Evolutionary conservation across 768 basidiomycete species (phyloP).

Genomic region (Polyporus arcularius): DNA sequence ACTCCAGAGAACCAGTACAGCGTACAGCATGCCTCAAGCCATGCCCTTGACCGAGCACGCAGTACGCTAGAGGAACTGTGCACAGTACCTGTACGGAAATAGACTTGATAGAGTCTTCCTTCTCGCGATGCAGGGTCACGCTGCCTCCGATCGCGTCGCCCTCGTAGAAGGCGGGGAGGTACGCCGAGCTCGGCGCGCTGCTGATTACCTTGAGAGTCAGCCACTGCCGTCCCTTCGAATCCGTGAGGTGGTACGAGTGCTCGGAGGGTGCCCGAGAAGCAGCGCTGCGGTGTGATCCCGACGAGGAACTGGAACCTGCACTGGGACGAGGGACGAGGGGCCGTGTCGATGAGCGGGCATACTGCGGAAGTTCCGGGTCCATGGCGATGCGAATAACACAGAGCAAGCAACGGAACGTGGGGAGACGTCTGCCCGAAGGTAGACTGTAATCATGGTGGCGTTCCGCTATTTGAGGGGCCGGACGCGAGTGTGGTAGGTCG

Average conservation of each 20-base stretch:
- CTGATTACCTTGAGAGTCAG: conserved; percentile 13
- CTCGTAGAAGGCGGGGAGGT: conserved; percentile 11
- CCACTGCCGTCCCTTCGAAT: conserved; percentile 9
- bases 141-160: conserved; percentile 10
- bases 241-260: conserved; percentile 9
- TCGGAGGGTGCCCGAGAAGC: background rate
- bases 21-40: background rate
- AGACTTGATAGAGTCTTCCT: conserved; percentile 15
- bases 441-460: background rate
- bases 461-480: conserved; percentile 3
- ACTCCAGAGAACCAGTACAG: background rate
- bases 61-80: background rate
- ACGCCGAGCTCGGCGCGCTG: conserved; percentile 1
- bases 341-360: background rate
- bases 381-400: background rate
- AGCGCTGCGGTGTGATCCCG: background rate
- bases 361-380: conserved; percentile 7
- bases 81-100: conserved; percentile 12
- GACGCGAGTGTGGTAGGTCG: background rate
- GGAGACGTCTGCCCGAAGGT: background rate
- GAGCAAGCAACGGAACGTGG: background rate
- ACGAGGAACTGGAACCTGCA: background rate
- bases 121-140: conserved; percentile 8
- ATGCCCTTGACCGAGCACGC: background rate
- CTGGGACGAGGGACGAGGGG: background rate